Conservation (phyloP, 148 eudicot species). For the Rhododendron molle region DNA sequence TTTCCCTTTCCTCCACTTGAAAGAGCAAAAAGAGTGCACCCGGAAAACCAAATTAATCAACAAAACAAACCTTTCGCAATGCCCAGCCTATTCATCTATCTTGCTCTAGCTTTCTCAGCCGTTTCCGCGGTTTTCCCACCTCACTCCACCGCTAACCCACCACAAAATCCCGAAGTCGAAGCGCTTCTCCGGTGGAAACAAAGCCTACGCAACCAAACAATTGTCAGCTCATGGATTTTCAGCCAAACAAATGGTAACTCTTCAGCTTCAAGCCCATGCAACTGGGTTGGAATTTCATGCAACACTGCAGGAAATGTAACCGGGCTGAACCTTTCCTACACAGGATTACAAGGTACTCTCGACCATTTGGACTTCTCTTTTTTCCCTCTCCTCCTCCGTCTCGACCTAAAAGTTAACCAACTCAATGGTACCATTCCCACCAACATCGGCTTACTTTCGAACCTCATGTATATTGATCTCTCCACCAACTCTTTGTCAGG, state of each 20-base stretch:
- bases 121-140: not conserved
- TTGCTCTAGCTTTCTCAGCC: not conserved
- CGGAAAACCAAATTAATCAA: too few species aligned
- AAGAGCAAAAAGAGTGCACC: too few species aligned
- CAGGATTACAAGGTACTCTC: not conserved
- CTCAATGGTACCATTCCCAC: not conserved
- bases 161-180: not conserved
- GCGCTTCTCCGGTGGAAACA: slow-evolving; percentile 10
- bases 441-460: not conserved
- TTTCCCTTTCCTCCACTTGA: too few species aligned
- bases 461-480: not conserved
- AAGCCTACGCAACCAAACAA: not conserved
- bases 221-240: slow-evolving; percentile 4
- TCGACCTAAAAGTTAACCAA: not conserved
- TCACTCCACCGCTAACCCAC: not conserved
- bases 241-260: not conserved
- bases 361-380: not conserved
- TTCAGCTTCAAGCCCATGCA: not conserved
- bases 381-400: slow-evolving; percentile 3
- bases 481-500: not conserved
- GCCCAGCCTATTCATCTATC: not conserved
- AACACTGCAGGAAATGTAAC: not conserved
- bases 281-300: slow-evolving; percentile 1
- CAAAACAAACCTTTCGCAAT: too few species aligned
- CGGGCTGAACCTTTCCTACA: not conserved